Conservation (phyloP, 139 green algal genomes). For the Asterochloris erici region DNA sequence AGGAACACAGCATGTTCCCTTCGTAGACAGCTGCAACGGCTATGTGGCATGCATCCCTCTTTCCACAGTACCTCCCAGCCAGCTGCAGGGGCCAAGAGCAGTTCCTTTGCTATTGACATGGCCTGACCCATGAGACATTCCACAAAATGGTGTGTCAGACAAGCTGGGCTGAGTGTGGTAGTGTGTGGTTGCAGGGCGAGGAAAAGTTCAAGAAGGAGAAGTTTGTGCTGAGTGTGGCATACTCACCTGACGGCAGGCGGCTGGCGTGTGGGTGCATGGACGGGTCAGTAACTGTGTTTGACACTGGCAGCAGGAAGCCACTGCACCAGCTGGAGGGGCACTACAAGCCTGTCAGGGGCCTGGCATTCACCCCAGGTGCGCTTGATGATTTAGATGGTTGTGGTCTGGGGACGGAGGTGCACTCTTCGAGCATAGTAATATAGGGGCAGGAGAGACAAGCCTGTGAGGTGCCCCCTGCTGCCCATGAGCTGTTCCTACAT, state of each 20-base stretch:
- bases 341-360: conserved; percentile 76
- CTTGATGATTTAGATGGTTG: background rate
- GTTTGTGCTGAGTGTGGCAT: conserved; percentile 74
- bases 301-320: conserved; percentile 51
- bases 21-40: no score
- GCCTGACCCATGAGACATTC: no score
- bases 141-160: background rate
- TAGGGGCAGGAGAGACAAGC: no score
- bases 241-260: conserved; percentile 59
- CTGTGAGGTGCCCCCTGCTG: no score
- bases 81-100: no score
- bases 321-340: conserved; percentile 74
- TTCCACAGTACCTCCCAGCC: no score
- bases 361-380: conserved; percentile 77
- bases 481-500: no score
- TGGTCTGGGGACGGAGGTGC: no score
- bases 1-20: no score
- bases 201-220: conserved; percentile 48
- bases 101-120: background rate
- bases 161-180: background rate
- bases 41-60: no score
- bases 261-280: conserved; percentile 77
- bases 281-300: conserved; percentile 75
- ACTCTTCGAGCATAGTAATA: no score
- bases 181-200: conserved; percentile 14